Conservation (phyloP, 1,139 yeast species). For the Blastobotrys proliferans region DNA sequence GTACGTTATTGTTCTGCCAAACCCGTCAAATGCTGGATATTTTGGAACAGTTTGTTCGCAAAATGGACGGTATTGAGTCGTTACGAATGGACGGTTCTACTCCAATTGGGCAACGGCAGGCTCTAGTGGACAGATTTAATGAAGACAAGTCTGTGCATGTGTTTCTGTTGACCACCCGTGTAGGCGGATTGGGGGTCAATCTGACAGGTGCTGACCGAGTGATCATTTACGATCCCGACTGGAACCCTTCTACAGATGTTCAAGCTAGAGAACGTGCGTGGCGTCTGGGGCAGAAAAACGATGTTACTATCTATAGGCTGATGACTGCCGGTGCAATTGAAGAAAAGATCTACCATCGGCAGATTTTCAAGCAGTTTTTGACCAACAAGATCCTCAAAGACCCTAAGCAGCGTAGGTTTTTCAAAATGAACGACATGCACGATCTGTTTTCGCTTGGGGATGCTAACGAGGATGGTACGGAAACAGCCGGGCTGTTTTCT, state of each 20-base stretch:
- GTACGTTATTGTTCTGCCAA: slow-evolving; percentile 81
- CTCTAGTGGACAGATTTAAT: slow-evolving; percentile 76
- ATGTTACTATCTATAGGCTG: slow-evolving; percentile 85
- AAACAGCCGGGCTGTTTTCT: slow-evolving; percentile 59
- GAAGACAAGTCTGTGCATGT: slow-evolving; percentile 52
- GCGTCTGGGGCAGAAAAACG: slow-evolving; percentile 92
- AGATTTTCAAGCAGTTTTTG: slow-evolving; percentile 89
- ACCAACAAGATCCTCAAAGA: slow-evolving; percentile 93
- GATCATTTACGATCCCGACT: slow-evolving; percentile 92
- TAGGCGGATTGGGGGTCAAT: slow-evolving; percentile 93
- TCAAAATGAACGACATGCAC: slow-evolving; percentile 86
- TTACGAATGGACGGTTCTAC: slow-evolving; percentile 96
- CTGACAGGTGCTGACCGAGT: slow-evolving; percentile 94
- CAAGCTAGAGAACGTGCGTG: slow-evolving; percentile 98
- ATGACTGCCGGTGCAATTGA: slow-evolving; percentile 97
- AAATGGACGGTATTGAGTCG: slow-evolving; percentile 46
- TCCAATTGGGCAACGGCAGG: slow-evolving; percentile 69
- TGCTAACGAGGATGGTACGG: slow-evolving; percentile 56
- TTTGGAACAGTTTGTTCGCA: slow-evolving; percentile 56
- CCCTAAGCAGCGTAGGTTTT: slow-evolving; percentile 90
- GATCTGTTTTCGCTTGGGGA: slow-evolving; percentile 85
- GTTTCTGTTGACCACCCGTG: slow-evolving; percentile 84
- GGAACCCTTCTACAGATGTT: slow-evolving; percentile 97
- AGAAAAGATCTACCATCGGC: slow-evolving; percentile 94
- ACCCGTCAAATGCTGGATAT: slow-evolving; percentile 93